A percentile compares a stretch with the other conserved stretches of the same genome.
These are phyloP conservation scores for Metschnikowia chrysomelidarum DNA, from an alignment of 805 yeast species.

Conservation along the genomic window DNA sequence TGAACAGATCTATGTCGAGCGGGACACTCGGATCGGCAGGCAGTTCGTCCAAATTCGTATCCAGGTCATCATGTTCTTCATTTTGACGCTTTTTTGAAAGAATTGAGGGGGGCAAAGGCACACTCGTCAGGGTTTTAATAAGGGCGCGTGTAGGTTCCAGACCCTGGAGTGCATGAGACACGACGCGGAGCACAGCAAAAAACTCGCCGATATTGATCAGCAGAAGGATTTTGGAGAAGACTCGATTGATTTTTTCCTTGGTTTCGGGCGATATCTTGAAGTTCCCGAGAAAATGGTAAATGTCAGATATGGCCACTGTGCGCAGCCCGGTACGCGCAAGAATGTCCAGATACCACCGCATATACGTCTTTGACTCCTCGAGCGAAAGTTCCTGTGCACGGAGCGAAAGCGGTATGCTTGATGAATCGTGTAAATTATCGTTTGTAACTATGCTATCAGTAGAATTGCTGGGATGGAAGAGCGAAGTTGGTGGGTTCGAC, in stretches of 20 bases:
- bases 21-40: conserved; percentile 26
- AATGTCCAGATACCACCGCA: conserved; percentile 91
- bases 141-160: conserved; percentile 51
- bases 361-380: conserved; percentile 80
- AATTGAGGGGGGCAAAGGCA: conserved; percentile 81
- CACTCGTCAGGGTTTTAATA: conserved; percentile 55
- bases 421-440: conserved; percentile 24
- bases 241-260: conserved; percentile 48
- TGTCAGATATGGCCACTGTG: conserved; percentile 69
- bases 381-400: conserved; percentile 65
- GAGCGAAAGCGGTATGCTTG: conserved; percentile 59
- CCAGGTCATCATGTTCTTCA: conserved; percentile 40
- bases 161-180: conserved; percentile 67
- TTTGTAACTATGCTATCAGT: conserved; percentile 16
- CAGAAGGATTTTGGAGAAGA: conserved; percentile 50
- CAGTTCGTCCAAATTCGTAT: conserved; percentile 14
- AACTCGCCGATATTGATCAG: conserved; percentile 85
- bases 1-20: conserved; percentile 81
- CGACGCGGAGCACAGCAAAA: conserved; percentile 78
- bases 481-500: background rate
- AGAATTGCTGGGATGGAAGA: conserved; percentile 12
- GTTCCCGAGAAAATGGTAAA: conserved; percentile 73
- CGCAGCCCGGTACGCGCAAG: conserved; percentile 66
- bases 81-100: conserved; percentile 56
- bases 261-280: conserved; percentile 59